phyloP scores from a whole-genome alignment of 2,329 filamentous ascomycete species.

The Chaetomium strumarium region DNA sequence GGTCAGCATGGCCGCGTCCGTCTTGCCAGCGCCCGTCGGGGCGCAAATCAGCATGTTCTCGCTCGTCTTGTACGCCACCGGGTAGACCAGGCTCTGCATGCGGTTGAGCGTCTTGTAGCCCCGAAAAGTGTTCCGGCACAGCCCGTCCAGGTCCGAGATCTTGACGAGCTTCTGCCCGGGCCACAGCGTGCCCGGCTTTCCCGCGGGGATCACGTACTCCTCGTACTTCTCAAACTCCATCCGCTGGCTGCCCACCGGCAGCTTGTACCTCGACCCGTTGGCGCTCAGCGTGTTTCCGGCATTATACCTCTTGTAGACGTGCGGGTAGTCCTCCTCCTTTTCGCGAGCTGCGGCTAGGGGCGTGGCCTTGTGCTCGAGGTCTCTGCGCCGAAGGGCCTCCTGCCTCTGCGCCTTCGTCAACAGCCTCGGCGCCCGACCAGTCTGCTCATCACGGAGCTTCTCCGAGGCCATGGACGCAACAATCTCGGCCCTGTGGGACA shows the following conservation, averaged over 20 bases:
- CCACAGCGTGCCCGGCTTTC: slow-evolving; percentile 67
- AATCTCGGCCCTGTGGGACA: slow-evolving; percentile 68
- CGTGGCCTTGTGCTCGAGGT: slow-evolving; percentile 77
- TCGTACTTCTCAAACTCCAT: slow-evolving; percentile 74
- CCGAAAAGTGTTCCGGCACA: slow-evolving; percentile 87
- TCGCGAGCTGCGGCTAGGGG: slow-evolving; percentile 64
- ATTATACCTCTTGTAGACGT: slow-evolving; percentile 80
- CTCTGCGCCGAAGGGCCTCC: slow-evolving; percentile 66
- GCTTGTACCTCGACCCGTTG: slow-evolving; percentile 72
- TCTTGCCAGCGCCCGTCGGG: slow-evolving; percentile 97
- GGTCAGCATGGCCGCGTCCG: slow-evolving; percentile 94
- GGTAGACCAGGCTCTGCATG: slow-evolving; percentile 96
- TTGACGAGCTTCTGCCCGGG: slow-evolving; percentile 68
- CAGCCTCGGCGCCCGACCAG: slow-evolving; percentile 41
- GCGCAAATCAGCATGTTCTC: slow-evolving; percentile 99
- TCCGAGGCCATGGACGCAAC: slow-evolving; percentile 40
- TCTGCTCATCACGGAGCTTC: slow-evolving; percentile 7
- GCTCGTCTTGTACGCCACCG: slow-evolving; percentile 88
- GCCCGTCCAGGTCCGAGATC: slow-evolving; percentile 77
- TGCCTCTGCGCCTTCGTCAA: slow-evolving; percentile 74
- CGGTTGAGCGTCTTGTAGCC: slow-evolving; percentile 91
- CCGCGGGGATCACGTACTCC: slow-evolving; percentile 81
- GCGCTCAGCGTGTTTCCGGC: slow-evolving; percentile 81
- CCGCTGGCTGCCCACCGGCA: slow-evolving; percentile 70
- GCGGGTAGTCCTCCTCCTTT: slow-evolving; percentile 75